Conservation (phyloP, 208 protist genomes). For the Acanthamoeba healyi region DNA sequence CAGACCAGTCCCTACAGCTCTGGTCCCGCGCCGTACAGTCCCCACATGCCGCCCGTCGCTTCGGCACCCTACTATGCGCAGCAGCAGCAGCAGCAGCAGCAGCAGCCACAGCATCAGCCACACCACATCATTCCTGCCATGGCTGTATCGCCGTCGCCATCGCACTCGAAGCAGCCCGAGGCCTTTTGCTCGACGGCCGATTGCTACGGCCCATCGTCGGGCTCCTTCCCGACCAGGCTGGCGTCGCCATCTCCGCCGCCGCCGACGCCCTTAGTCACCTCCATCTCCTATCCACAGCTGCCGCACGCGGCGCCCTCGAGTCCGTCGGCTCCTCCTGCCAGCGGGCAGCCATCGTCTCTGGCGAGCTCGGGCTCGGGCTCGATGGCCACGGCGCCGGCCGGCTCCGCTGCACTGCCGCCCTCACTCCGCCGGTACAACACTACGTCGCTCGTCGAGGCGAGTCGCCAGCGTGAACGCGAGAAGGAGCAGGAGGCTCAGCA, state of each 20-base stretch:
- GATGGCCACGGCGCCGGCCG: not conserved
- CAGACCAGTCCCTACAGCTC: not conserved
- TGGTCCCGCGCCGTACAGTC: not conserved
- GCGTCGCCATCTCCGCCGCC: not conserved
- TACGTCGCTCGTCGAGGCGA: not conserved
- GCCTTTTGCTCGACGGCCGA: conserved; percentile 28
- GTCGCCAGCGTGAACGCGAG: conserved; percentile 18
- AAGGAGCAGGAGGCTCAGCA: not conserved
- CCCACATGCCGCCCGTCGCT: not conserved
- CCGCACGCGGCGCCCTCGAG: not conserved
- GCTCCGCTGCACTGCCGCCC: not conserved
- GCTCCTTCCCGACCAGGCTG: not conserved
- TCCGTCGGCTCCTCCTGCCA: not conserved
- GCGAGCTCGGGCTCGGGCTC: not conserved
- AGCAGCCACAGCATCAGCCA: not conserved
- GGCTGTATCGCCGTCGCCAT: not conserved
- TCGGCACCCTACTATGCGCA: not conserved
- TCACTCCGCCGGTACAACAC: conserved; percentile 11
- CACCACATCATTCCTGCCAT: not conserved
- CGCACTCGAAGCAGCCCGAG: not conserved
- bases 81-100: not conserved
- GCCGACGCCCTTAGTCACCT: not conserved
- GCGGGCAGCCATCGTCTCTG: too few species aligned
- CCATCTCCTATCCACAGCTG: conserved; percentile 15
- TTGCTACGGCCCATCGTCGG: conserved; percentile 11